Percentiles rank a stretch among this genome's conserved stretches.
Conservation (phyloP, 2,329 filamentous ascomycete genomes). For the Eutypella sp. region DNA sequence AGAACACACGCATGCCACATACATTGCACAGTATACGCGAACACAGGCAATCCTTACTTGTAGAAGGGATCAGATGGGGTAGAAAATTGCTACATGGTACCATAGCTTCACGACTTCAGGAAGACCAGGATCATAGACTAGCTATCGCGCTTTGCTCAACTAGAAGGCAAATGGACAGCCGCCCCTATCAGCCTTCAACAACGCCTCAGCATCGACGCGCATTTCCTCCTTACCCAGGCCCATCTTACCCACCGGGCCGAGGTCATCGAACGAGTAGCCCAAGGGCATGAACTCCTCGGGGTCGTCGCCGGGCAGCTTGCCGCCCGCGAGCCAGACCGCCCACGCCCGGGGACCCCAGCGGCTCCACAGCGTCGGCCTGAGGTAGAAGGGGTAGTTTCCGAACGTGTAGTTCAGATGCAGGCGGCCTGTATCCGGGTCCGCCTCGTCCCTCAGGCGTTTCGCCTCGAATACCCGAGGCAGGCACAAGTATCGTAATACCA, state of each 20-base stretch:
- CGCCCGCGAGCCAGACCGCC: conserved; percentile 39
- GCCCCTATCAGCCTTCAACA: conserved; percentile 26
- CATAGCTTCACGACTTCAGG: no score
- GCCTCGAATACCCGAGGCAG: conserved; percentile 50
- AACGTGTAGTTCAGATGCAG: conserved; percentile 44
- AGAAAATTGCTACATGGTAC: no score
- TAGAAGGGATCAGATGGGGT: no score
- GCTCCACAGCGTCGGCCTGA: conserved; percentile 53
- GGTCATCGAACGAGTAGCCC: conserved; percentile 52
- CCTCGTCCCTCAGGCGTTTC: conserved; percentile 38
- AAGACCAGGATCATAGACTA: no score
- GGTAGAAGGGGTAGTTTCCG: conserved; percentile 62
- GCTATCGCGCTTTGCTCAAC: no score
- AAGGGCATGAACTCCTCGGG: conserved; percentile 36
- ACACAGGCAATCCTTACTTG: no score
- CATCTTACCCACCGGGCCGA: conserved; percentile 55
- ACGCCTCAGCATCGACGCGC: conserved; percentile 31
- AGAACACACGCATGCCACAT: no score
- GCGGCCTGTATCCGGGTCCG: conserved; percentile 49
- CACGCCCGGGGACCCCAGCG: conserved; percentile 57
- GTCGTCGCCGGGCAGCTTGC: conserved; percentile 40
- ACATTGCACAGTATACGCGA: no score
- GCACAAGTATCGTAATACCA: conserved; percentile 51
- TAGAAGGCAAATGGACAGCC: conserved; percentile 24
- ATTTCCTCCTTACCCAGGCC: conserved; percentile 48